phyloP scores from a whole-genome alignment of 1,284 basidiomycete genomes.

The Meira miltonrushii region DNA sequence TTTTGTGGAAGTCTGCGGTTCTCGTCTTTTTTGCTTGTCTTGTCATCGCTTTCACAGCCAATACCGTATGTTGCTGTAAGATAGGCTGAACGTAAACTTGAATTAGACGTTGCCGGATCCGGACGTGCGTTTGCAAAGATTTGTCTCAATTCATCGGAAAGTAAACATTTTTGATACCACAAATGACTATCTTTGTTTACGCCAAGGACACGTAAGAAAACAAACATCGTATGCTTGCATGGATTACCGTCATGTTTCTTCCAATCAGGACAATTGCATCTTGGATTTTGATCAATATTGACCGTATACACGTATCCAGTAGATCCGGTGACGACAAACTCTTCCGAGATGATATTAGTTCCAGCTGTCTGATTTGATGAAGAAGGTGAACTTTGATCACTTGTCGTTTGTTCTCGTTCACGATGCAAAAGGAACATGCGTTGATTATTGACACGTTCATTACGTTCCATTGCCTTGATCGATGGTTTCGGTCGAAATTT shows the following conservation, averaged over 20 bases:
- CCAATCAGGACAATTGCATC: conserved; percentile 3
- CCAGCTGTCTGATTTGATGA: too few species aligned
- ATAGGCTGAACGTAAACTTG: neutral
- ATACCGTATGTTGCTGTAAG: neutral
- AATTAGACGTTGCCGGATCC: neutral
- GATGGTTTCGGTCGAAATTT: neutral
- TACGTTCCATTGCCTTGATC: neutral
- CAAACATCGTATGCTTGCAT: conserved; percentile 4
- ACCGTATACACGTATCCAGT: conserved; percentile 6
- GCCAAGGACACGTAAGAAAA: neutral
- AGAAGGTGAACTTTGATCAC: too few species aligned
- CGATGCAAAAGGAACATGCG: neutral
- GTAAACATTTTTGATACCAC: neutral
- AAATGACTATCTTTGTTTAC: neutral
- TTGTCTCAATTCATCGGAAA: neutral
- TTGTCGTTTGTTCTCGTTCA: neutral
- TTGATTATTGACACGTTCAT: neutral
- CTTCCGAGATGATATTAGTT: neutral
- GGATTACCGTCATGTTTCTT: neutral
- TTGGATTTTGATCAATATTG: neutral
- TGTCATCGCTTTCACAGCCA: neutral
- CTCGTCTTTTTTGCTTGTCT: neutral
- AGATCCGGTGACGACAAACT: neutral
- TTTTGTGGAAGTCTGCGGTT: neutral
- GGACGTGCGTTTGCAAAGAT: conserved; percentile 1